phyloP scores from a whole-genome alignment of 2,329 filamentous ascomycete genomes.

The Saccharata proteae region DNA sequence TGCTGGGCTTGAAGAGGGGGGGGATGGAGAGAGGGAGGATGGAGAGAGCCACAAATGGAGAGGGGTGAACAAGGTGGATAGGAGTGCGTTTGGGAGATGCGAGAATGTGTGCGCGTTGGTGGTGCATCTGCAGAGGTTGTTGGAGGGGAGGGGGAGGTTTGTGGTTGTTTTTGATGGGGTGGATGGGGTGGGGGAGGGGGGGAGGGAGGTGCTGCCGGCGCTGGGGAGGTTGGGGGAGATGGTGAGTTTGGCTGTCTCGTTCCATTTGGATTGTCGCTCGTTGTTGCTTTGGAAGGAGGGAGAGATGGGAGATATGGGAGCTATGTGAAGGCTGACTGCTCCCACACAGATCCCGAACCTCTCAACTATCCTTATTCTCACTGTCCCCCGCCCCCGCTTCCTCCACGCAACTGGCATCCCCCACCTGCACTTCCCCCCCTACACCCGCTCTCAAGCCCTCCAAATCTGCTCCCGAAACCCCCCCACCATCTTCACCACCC shows the following conservation, averaged over 20 bases:
- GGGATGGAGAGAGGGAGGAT: constrained; percentile 18
- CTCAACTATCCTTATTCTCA: constrained; percentile 65
- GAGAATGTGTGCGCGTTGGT: constrained; percentile 69
- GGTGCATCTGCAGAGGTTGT: constrained; percentile 56
- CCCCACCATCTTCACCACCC: constrained; percentile 33
- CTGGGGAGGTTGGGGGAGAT: constrained; percentile 71
- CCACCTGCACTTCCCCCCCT: constrained; percentile 73
- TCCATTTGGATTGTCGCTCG: neutral
- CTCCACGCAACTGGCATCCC: constrained; percentile 60
- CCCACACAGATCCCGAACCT: constrained; percentile 59
- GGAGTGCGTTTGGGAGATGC: constrained; percentile 48
- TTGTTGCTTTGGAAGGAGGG: no score
- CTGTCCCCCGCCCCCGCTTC: constrained; percentile 54
- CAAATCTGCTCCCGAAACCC: constrained; percentile 53
- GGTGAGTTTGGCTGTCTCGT: constrained; percentile 37
- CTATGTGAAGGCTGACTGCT: neutral
- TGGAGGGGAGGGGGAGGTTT: constrained; percentile 44
- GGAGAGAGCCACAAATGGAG: constrained; percentile 35
- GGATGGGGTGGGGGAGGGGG: constrained; percentile 70
- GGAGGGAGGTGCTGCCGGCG: constrained; percentile 66
- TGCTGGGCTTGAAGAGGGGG: constrained; percentile 34
- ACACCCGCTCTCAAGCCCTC: constrained; percentile 68
- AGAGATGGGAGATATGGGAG: no score
- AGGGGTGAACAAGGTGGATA: constrained; percentile 20
- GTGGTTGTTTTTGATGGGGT: constrained; percentile 80